Base-by-base conservation (phyloP, 768 basidiomycete species). In the Calocybe cyanea region DNA sequence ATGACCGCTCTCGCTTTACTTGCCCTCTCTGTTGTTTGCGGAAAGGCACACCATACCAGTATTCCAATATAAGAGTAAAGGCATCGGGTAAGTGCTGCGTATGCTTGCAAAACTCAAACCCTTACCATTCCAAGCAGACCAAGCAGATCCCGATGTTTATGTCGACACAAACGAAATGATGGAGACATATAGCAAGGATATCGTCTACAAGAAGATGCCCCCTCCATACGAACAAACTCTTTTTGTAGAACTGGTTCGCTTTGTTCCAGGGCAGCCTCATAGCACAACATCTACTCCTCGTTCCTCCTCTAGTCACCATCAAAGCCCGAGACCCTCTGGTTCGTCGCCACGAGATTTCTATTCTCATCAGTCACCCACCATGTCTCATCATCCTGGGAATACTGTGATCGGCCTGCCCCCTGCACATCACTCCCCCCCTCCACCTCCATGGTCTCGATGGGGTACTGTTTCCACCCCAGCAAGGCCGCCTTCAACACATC, bases 21-120 rank as follows among this genome's bases (percentile, higher is more conserved):
- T 92, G 90, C 56, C 89, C 89, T 0, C 61, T 92, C 15, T 92
- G 90, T 58, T 83, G 82, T 61, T 62, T 90, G 54, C 77, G 85
- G 41, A 89, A 85, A 68, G 85, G 81, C 48, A 75, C 75, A 48
- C 63, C 67, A 5, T 92, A 91, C 56, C 76, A 76, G 20, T 83
- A 81, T 57, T 86, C 87, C 1, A 86, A 91, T 55, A 77, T 92
- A 17, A 77, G 88, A 32, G 83, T 91, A 7, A 77, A 76, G 50
- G 77, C 84, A 52, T 64, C 75, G 15, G 73, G 84, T 85, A 48
- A 24, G 75, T 70, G 45, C 41, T 51, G n/a, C 13, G 15, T 40
- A 23, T 46, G 23, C 23, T 21, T 41, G 23, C 9, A 37, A 23
- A 7, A 33, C 48, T 53, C 31, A 45, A 46, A 38, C 46, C 44